Conservation (phyloP, 2,329 filamentous ascomycete genomes). For the Exophiala spinifera region DNA sequence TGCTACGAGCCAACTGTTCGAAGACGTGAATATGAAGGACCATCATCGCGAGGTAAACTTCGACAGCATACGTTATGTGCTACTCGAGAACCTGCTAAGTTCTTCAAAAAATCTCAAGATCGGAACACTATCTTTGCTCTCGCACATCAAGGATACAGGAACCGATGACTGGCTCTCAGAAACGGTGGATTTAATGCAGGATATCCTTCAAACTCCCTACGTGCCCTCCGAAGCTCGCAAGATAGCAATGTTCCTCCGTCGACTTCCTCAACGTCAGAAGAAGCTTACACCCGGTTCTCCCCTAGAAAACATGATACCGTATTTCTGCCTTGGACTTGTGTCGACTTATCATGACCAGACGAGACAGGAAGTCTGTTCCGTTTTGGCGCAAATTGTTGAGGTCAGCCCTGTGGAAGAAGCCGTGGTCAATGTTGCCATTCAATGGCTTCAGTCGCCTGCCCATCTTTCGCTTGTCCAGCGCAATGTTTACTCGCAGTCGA, state of each 20-base stretch:
- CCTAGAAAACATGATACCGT: slow-evolving; percentile 69
- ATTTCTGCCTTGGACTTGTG: slow-evolving; percentile 84
- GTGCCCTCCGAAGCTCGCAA: slow-evolving; percentile 71
- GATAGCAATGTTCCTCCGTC: slow-evolving; percentile 81
- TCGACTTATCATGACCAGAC: slow-evolving; percentile 80
- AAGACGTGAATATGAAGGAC: slow-evolving; percentile 38
- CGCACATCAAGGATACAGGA: slow-evolving; percentile 54
- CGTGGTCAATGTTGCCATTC: slow-evolving; percentile 69
- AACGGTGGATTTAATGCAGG: slow-evolving; percentile 63
- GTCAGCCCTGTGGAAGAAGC: slow-evolving; percentile 68
- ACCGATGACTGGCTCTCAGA: slow-evolving; percentile 45
- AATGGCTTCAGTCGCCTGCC: slow-evolving; percentile 60
- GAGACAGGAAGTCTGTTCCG: slow-evolving; percentile 78
- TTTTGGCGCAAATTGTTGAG: slow-evolving; percentile 71
- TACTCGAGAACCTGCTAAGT: slow-evolving; percentile 71
- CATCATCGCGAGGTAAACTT: slow-evolving; percentile 61
- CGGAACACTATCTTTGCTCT: slow-evolving; percentile 69
- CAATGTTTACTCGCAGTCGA: background rate
- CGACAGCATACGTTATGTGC: slow-evolving; percentile 46
- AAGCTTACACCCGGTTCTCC: slow-evolving; percentile 59
- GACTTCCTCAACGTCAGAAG: slow-evolving; percentile 65
- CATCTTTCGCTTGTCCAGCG: background rate
- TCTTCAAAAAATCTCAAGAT: slow-evolving; percentile 72
- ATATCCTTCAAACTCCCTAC: slow-evolving; percentile 77
- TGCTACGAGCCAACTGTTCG: slow-evolving; percentile 38